phyloP scores from a whole-genome alignment of 495 filamentous ascomycete species.

The Neohortaea acidophila region DNA sequence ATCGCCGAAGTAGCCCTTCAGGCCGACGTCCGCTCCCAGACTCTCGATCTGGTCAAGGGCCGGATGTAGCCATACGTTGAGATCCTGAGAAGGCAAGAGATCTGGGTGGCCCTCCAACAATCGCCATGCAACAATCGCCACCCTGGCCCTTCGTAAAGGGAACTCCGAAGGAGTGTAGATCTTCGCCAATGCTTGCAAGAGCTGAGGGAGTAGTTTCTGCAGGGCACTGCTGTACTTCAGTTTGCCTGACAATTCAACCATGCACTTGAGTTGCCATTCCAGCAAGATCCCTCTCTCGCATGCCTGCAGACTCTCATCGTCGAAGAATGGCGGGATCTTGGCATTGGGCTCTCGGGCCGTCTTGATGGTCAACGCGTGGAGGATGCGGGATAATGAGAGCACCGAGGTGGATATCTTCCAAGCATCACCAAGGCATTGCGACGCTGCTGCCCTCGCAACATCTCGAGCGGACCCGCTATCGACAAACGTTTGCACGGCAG shows the following conservation, averaged over 20 bases:
- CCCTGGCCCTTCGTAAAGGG: slow-evolving; percentile 22
- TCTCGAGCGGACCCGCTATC: slow-evolving; percentile 29
- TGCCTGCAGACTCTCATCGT: slow-evolving; percentile 26
- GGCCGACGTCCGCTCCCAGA: slow-evolving; percentile 38
- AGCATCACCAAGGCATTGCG: slow-evolving; percentile 15
- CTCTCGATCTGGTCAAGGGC: slow-evolving; percentile 1
- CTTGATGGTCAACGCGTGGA: slow-evolving; percentile 1
- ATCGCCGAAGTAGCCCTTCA: slow-evolving; percentile 40
- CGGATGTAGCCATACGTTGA: slow-evolving; percentile 1
- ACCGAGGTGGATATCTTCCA: slow-evolving; percentile 14
- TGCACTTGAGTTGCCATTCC: slow-evolving; percentile 38
- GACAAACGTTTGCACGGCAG: slow-evolving; percentile 35
- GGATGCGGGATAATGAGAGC: neutral
- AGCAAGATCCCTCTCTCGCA: slow-evolving; percentile 35
- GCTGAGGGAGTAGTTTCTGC: neutral
- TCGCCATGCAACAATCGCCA: slow-evolving; percentile 14
- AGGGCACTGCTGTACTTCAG: slow-evolving; percentile 6
- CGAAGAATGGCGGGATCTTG: too few relatives aligned
- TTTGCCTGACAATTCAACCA: neutral
- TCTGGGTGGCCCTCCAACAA: slow-evolving; percentile 7
- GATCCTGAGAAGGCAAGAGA: neutral
- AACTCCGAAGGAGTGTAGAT: slow-evolving; percentile 18
- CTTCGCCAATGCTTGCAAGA: slow-evolving; percentile 10
- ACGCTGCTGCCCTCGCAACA: slow-evolving; percentile 21
- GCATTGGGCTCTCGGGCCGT: neutral